Evolutionary conservation across 257 asterid species (phyloP).

Genomic region (Solanum piurae): DNA sequence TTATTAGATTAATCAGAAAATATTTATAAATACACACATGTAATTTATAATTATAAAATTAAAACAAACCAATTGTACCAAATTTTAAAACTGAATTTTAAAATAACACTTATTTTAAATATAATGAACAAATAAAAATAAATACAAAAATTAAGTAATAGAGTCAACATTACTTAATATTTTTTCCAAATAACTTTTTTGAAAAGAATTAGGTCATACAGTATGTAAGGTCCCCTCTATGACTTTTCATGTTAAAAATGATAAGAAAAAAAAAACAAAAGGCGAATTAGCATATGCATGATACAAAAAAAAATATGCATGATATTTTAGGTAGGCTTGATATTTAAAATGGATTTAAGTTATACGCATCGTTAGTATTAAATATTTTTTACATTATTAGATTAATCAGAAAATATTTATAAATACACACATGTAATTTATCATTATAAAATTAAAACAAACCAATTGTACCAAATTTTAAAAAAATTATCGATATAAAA

Average conservation of each 20-base stretch:
- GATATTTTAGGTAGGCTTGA: not conserved
- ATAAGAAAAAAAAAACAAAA: not conserved
- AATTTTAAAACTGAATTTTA: too few relatives aligned
- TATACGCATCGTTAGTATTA: not conserved
- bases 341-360: not conserved
- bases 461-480: too few relatives aligned
- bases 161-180: not conserved
- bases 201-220: not conserved
- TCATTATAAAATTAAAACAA: not conserved
- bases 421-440: too few relatives aligned
- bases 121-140: too few relatives aligned
- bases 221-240: not conserved
- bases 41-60: too few relatives aligned
- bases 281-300: not conserved
- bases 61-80: not conserved
- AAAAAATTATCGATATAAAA: not conserved
- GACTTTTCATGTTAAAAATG: not conserved
- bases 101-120: too few relatives aligned
- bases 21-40: too few relatives aligned
- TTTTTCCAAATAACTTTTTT: not conserved
- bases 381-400: too few relatives aligned
- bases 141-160: too few relatives aligned
- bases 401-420: too few relatives aligned
- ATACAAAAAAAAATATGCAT: not conserved
- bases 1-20: too few relatives aligned